Conservation (phyloP, 1,284 basidiomycete genomes). For the Cystobasidium pallidum region DNA sequence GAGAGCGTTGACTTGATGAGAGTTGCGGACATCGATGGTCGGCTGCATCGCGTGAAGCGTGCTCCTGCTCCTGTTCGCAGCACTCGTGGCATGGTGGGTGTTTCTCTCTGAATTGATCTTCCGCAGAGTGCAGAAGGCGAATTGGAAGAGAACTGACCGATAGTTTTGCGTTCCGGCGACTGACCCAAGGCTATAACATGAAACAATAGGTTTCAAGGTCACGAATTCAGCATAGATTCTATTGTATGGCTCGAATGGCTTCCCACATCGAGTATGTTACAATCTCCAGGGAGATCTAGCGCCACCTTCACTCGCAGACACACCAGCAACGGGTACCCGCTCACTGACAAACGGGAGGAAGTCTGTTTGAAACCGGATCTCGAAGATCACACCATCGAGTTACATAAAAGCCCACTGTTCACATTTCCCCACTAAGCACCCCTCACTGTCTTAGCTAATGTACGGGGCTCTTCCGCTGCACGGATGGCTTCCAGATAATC, state of each 20-base stretch:
- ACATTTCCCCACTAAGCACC: too few relatives aligned
- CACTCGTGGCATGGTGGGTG: background rate
- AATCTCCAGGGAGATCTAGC: too few relatives aligned
- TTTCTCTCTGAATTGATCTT: background rate
- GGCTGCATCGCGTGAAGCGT: constrained; percentile 6
- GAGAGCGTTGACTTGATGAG: background rate
- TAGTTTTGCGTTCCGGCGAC: background rate
- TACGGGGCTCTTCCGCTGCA: too few relatives aligned
- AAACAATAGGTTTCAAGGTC: background rate
- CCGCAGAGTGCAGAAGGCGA: background rate
- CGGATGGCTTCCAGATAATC: background rate
- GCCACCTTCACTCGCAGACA: too few relatives aligned
- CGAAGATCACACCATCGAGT: too few relatives aligned
- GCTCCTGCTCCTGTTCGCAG: constrained; percentile 2
- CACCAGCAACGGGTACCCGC: too few relatives aligned
- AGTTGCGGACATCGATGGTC: background rate
- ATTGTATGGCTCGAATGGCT: too few relatives aligned
- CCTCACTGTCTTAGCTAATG: too few relatives aligned
- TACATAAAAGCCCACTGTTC: too few relatives aligned
- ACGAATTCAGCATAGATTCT: background rate
- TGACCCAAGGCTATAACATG: background rate
- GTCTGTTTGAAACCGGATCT: too few relatives aligned
- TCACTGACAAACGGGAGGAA: too few relatives aligned
- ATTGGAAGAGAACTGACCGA: constrained; percentile 8
- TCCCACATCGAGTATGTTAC: too few relatives aligned